Evolutionary conservation across 768 basidiomycete genomes (phyloP), one percentile per base, ranked within the genome.

Genomic region (Pulveroboletus sp.): DNA sequence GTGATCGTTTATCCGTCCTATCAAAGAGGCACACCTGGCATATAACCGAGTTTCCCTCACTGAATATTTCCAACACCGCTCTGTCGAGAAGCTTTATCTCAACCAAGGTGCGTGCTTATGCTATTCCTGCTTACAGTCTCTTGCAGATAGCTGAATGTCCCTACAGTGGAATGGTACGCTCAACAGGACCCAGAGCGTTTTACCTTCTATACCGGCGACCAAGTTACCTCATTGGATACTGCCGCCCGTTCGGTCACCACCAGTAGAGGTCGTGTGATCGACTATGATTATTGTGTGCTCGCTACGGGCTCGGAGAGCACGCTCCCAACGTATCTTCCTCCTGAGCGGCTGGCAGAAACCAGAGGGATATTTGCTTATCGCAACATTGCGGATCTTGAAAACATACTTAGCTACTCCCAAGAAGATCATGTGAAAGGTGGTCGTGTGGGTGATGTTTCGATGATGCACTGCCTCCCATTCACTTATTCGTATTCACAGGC

Each of bases 311-410:
- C 85, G 1, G 73, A 73, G 20, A 83, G 85, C 1, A 74, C 74
- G 2, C 70, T 87, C 14, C 86, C 86, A 4, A 71, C 78, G 0
- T 85, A 83, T 57, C 67, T 79, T 29, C 68, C 79, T 5, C 56
- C 68, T 1, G 68, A 71, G 26, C 57, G 69, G 14, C 68, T 71
- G 4, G 65, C 62, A 16, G 63, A 58, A 26, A 76, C 73, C 7
- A 72, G 71, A 31, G 86, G 87, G 5, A 68, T 84, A 3, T 87
- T 86, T 51, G 83, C 85, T 0, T 89, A 89, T 59, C 78, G 87
- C 27, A 86, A 80, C 52, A 78, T 89, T 38, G 67, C 80, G 19
- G 87, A 89, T 59, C 69, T 89, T 35, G 77, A 86, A 48, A 70
- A 65, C 6, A 82, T 89, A 50, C 76, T 86, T 41, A 57, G 66